Conservation (phyloP, 2,329 filamentous ascomycete species). For the Mycogone perniciosa region DNA sequence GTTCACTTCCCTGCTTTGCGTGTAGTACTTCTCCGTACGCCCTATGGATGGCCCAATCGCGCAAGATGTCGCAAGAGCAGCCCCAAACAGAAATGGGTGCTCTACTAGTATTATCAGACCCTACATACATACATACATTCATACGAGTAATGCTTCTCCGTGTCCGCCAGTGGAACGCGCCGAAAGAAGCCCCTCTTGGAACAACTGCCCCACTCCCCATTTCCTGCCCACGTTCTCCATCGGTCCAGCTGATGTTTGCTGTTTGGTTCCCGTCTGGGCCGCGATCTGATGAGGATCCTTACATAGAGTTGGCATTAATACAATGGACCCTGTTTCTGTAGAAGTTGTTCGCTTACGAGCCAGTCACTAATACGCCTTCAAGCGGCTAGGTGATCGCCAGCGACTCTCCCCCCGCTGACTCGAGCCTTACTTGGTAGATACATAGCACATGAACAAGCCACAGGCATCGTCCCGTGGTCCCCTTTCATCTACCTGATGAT, state of each 20-base stretch:
- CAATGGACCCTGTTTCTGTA: not conserved
- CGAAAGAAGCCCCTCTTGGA: constrained; percentile 7
- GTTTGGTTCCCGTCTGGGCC: not conserved
- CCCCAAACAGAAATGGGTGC: too few species aligned
- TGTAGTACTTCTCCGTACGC: not conserved
- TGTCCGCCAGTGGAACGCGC: not conserved
- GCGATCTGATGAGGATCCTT: not conserved
- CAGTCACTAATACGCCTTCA: too few species aligned
- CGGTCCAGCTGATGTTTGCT: not conserved
- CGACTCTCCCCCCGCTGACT: not conserved
- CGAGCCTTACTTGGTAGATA: not conserved
- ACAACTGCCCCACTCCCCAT: constrained; percentile 2
- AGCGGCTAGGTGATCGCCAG: too few species aligned
- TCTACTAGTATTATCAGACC: too few species aligned
- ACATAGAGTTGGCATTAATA: not conserved
- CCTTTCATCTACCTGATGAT: not conserved
- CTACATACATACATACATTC: too few species aligned
- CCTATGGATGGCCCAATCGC: constrained; percentile 1
- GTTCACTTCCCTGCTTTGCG: not conserved
- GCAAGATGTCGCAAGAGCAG: not conserved
- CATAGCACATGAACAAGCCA: not conserved
- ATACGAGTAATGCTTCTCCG: not conserved
- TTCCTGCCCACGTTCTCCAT: constrained; percentile 4
- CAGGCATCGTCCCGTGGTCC: not conserved
- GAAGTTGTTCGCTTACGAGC: not conserved